phyloP scores from a whole-genome alignment of 768 basidiomycete genomes.

The Leccinum subgranulosum region DNA sequence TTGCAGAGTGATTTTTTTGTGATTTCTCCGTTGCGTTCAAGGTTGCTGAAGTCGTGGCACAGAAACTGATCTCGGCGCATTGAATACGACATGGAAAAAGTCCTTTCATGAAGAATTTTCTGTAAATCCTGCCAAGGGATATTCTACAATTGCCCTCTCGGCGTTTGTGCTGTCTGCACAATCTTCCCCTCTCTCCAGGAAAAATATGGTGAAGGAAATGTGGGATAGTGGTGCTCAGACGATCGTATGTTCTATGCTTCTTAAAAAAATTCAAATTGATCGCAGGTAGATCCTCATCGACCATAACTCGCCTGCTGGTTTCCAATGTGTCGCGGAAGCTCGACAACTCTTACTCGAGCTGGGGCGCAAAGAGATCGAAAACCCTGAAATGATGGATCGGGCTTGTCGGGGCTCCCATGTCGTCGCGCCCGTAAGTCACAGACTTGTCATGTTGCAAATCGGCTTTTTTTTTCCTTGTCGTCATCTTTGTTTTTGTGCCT shows the following conservation, averaged over 20 bases:
- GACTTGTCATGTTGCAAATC: neutral
- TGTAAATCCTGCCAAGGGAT: constrained; percentile 40
- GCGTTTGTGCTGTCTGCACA: constrained; percentile 85
- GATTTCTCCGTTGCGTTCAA: neutral
- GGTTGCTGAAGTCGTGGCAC: constrained; percentile 8
- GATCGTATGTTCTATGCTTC: constrained; percentile 45
- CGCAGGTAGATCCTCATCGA: constrained; percentile 75
- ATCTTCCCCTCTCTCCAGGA: constrained; percentile 55
- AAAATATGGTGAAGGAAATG: constrained; percentile 73
- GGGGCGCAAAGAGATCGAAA: constrained; percentile 57
- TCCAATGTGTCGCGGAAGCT: constrained; percentile 74
- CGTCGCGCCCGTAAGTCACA: constrained; percentile 76
- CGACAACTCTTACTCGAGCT: constrained; percentile 66
- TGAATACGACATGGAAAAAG: constrained; percentile 55
- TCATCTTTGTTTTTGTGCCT: neutral
- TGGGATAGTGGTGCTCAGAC: constrained; percentile 90
- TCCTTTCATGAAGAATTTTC: constrained; percentile 48
- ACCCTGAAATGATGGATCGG: constrained; percentile 36
- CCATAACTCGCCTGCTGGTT: constrained; percentile 72
- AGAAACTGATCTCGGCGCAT: constrained; percentile 48
- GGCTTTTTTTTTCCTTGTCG: neutral
- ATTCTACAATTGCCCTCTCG: constrained; percentile 67
- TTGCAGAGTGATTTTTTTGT: constrained; percentile 43
- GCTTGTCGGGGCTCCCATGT: constrained; percentile 66
- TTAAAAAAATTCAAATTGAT: constrained; percentile 8